Evolutionary conservation across 371 early-diverging fungal species (phyloP).

Genomic region (Mortierella polycephala): DNA sequence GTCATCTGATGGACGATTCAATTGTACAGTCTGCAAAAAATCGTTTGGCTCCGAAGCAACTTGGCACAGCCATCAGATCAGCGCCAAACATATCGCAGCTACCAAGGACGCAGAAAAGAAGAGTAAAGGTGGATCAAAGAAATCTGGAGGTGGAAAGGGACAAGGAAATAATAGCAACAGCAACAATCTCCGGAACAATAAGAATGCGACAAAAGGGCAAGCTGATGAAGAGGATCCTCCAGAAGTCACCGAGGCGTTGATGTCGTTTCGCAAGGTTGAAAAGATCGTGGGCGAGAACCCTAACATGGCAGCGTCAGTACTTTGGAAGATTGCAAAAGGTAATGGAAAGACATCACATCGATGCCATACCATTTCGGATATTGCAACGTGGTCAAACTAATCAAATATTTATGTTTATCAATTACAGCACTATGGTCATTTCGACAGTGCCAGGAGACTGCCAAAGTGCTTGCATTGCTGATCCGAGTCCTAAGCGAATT

Average conservation of each 20-base stretch:
- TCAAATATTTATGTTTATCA: background rate
- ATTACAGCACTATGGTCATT: constrained; percentile 34
- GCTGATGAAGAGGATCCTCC: constrained; percentile 24
- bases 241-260: constrained; percentile 40
- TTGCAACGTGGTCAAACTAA: background rate
- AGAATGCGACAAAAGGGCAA: background rate
- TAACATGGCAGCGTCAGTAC: constrained; percentile 35
- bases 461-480: constrained; percentile 34
- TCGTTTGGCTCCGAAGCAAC: constrained; percentile 52
- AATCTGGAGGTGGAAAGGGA: background rate
- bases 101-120: constrained; percentile 47
- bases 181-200: background rate
- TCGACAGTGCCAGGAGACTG: constrained; percentile 32
- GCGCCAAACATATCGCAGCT: constrained; percentile 46
- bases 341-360: background rate
- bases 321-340: constrained; percentile 55
- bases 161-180: constrained; percentile 3
- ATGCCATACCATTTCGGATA: background rate
- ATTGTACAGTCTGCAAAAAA: constrained; percentile 47
- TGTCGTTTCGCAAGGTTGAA: constrained; percentile 36
- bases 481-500: constrained; percentile 22
- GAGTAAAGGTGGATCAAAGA: constrained; percentile 24
- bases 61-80: constrained; percentile 51
- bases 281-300: constrained; percentile 35
- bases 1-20: constrained; percentile 18